These are phyloP conservation scores for Heliamphora exappendiculata DNA, from an alignment of 148 eudicot genomes.

Conservation along the genomic window DNA sequence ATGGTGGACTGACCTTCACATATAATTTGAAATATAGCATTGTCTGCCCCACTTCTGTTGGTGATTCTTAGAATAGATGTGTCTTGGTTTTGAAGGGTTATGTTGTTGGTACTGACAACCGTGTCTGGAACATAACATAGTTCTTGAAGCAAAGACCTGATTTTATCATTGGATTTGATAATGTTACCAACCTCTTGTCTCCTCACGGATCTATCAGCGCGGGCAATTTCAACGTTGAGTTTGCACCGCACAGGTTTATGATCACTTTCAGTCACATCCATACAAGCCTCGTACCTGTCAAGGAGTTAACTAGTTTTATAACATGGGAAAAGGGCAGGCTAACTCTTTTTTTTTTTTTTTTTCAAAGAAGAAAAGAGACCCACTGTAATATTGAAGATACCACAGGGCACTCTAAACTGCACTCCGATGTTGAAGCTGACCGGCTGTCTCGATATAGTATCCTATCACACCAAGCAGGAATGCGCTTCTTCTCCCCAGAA, in stretches of 20 bases:
- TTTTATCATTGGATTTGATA: slow-evolving; percentile 38
- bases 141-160: slow-evolving; percentile 41
- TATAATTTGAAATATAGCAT: slow-evolving; percentile 41
- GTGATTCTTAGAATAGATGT: slow-evolving; percentile 40
- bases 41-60: slow-evolving; percentile 50
- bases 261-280: slow-evolving; percentile 96
- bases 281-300: slow-evolving; percentile 83
- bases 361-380: slow-evolving; percentile 27
- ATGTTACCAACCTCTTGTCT: slow-evolving; percentile 78
- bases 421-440: slow-evolving; percentile 42
- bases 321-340: neutral
- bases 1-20: slow-evolving; percentile 63
- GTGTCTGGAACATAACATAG: slow-evolving; percentile 57
- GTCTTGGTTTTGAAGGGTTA: slow-evolving; percentile 73
- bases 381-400: slow-evolving; percentile 62
- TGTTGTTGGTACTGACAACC: slow-evolving; percentile 37
- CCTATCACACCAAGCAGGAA: slow-evolving; percentile 99
- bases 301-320: neutral
- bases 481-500: slow-evolving; percentile 97
- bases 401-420: slow-evolving; percentile 80
- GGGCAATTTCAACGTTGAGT: slow-evolving; percentile 59
- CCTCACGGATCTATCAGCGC: slow-evolving; percentile 84
- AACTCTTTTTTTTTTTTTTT: too few species aligned
- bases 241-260: slow-evolving; percentile 97
- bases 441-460: slow-evolving; percentile 81